Evolutionary conservation across 495 filamentous ascomycete genomes (phyloP).

Genomic region (Parathielavia appendiculata): DNA sequence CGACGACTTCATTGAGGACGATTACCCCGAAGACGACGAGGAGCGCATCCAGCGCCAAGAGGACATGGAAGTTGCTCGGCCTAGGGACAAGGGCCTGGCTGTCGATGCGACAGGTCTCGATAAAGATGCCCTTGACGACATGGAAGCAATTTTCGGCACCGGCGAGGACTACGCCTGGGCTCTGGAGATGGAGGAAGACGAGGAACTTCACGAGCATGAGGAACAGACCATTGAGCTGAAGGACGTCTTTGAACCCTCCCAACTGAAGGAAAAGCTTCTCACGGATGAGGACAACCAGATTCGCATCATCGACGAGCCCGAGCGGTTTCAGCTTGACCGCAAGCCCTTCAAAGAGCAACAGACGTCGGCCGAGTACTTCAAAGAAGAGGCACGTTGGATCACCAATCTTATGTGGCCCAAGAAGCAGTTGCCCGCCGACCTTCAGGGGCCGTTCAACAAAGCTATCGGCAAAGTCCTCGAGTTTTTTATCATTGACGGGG

Average conservation of each 20-base stretch:
- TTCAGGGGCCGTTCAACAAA: constrained; percentile 76
- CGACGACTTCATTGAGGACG: constrained; percentile 95
- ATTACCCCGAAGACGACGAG: constrained; percentile 83
- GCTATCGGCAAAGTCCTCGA: constrained; percentile 89
- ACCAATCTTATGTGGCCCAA: constrained; percentile 80
- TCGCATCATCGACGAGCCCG: constrained; percentile 78
- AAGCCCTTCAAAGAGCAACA: constrained; percentile 76
- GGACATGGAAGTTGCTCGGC: constrained; percentile 78
- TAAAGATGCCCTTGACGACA: constrained; percentile 87
- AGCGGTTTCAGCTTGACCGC: constrained; percentile 87
- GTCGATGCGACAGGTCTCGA: constrained; percentile 71
- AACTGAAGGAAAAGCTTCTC: constrained; percentile 85
- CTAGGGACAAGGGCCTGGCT: constrained; percentile 59
- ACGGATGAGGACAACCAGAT: constrained; percentile 94
- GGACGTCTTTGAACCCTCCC: constrained; percentile 95
- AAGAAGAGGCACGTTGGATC: constrained; percentile 88
- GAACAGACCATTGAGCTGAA: constrained; percentile 76
- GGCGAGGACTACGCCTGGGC: constrained; percentile 95
- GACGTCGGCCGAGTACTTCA: constrained; percentile 72
- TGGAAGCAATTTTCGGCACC: constrained; percentile 91
- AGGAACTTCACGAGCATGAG: constrained; percentile 63
- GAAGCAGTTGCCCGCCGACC: constrained; percentile 62
- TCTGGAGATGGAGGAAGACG: constrained; percentile 76
- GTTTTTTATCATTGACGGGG: constrained; percentile 86
- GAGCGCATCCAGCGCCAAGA: constrained; percentile 70